Evolutionary conservation across 352 stramenopile genomes (phyloP), one percentile per base, ranked within the genome.

Genomic region (Pythium scleroteichum): DNA sequence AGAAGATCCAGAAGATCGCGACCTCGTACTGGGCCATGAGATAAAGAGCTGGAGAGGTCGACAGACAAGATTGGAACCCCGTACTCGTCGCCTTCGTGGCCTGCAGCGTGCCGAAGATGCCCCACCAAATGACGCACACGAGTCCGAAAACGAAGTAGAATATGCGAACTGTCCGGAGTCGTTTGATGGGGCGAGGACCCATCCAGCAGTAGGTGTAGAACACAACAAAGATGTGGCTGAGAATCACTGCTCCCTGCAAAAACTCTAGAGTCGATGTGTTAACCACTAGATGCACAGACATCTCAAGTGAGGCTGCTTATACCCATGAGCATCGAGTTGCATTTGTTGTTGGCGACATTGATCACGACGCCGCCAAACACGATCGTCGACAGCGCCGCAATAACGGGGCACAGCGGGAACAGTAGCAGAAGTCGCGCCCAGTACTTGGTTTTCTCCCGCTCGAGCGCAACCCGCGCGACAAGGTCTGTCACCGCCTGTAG

Each of bases 201-300:
- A 89, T 88, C 82, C 79, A 91, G 54, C 77, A 87, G 45, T 88
- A 89, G 40, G 82, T 71, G 57, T 82, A 91, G 54, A 91, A 91
- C 44, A 76, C 61, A 14, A 89, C 72, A 8, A 87, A 66, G 23
- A 88, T 40, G 53, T 91, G 79, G 59, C 79, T 89, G 24, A 91
- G 54, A 41, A 80, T 67, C 14, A 91, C 79, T 1, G 82, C 79
- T 32, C 82, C 82, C 42, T 86, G 78, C 60, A 90, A 46, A 44
- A 88, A 88, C 48, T 66, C 81, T 90, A 49, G 10, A 51, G 3
- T 13, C n/a, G 4, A 42, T 6, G 4, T 29, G 20, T 54, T 29
- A 12, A 54, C n/a, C 0, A 16, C 7, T n/a, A 29, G 3, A 51
- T 7, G 32, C 48, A 54, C 12, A 35, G 29, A 35, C 29, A 10